Evolutionary conservation across 257 asterid genomes (phyloP).

Genomic region (Solanum piurae): DNA sequence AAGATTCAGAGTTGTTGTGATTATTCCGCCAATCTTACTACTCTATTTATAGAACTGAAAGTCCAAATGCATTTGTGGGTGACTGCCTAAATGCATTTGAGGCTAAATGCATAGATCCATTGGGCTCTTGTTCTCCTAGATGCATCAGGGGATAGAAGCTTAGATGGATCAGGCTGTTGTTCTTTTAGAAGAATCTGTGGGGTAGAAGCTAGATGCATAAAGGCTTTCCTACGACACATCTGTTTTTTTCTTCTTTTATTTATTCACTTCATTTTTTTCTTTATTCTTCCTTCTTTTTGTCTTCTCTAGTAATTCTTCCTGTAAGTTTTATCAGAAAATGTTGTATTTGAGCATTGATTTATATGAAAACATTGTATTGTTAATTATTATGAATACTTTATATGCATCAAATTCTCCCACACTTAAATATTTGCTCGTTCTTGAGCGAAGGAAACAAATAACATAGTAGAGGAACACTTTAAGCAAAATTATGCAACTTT

Average conservation of each 20-base stretch:
- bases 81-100: neutral
- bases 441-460: neutral
- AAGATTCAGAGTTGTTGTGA: neutral
- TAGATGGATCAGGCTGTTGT: neutral
- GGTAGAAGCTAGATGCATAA: neutral
- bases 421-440: neutral
- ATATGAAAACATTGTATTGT: neutral
- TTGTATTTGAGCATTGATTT: neutral
- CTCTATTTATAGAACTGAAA: neutral
- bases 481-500: neutral
- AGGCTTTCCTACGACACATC: neutral
- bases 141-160: neutral
- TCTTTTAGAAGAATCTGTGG: neutral
- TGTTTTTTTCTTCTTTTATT: neutral
- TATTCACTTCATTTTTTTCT: neutral
- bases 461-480: neutral
- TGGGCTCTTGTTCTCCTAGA: neutral
- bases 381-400: neutral
- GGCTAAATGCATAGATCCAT: neutral
- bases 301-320: neutral
- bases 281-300: neutral
- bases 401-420: neutral
- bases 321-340: neutral
- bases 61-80: neutral
- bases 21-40: neutral